phyloP scores from a whole-genome alignment of 2,329 filamentous ascomycete species.

The Metarhizium guizhouense region DNA sequence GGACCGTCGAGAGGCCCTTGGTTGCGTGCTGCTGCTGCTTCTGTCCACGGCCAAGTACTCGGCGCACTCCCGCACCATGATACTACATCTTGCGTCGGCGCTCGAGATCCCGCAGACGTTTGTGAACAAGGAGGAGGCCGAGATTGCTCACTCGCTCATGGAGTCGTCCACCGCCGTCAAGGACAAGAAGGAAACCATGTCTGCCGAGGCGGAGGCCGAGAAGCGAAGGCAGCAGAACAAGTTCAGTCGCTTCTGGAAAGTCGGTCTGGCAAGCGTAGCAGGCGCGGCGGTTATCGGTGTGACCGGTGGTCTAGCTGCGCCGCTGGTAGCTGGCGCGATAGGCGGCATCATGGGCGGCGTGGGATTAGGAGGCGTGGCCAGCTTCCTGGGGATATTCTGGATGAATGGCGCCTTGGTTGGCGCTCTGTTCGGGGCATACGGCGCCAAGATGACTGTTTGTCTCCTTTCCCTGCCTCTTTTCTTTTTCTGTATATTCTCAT shows the following conservation, averaged over 20 bases:
- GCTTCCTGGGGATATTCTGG: constrained; percentile 77
- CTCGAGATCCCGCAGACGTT: constrained; percentile 53
- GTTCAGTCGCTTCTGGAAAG: constrained; percentile 72
- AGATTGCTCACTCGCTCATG: constrained; percentile 67
- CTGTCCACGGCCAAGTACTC: constrained; percentile 67
- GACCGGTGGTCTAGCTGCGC: constrained; percentile 84
- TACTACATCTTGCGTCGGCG: constrained; percentile 59
- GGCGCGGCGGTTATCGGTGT: constrained; percentile 87
- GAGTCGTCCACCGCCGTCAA: constrained; percentile 46
- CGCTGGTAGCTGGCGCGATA: constrained; percentile 76
- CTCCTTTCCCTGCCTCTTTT: not conserved
- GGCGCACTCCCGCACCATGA: constrained; percentile 60
- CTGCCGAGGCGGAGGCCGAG: constrained; percentile 66
- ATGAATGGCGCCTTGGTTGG: constrained; percentile 81
- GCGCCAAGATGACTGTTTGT: constrained; percentile 58
- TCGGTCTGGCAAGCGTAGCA: constrained; percentile 78
- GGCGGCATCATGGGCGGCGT: constrained; percentile 79
- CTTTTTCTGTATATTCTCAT: no score
- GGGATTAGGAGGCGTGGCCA: constrained; percentile 76
- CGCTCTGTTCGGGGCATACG: constrained; percentile 81
- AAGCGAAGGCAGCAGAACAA: constrained; percentile 65
- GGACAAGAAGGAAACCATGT: constrained; percentile 41
- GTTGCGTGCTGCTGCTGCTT: constrained; percentile 61
- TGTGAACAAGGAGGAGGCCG: constrained; percentile 61
- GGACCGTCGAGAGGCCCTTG: constrained; percentile 55